phyloP scores from a whole-genome alignment of 1,139 yeast species.

The Pichia sorboxylosa region DNA sequence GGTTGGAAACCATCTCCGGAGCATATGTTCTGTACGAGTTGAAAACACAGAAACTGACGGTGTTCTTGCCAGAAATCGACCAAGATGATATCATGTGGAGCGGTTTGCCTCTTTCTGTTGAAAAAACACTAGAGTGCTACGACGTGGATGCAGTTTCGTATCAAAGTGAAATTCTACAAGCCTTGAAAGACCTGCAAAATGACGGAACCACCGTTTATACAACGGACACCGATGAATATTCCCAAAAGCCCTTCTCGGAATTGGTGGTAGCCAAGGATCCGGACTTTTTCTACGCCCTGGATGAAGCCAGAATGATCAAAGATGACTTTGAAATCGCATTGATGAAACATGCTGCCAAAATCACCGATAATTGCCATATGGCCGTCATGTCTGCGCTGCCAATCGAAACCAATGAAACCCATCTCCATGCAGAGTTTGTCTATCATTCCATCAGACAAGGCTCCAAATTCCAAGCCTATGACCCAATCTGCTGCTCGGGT shows the following conservation, averaged over 20 bases:
- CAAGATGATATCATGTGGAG: slow-evolving; percentile 94
- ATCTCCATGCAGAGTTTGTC: slow-evolving; percentile 87
- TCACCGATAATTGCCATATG: slow-evolving; percentile 77
- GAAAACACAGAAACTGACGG: slow-evolving; percentile 41
- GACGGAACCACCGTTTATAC: slow-evolving; percentile 26
- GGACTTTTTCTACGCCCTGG: slow-evolving; percentile 61
- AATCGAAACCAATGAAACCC: slow-evolving; percentile 78
- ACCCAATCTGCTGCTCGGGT: slow-evolving; percentile 93
- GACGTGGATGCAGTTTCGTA: slow-evolving; percentile 79
- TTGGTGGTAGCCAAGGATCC: slow-evolving; percentile 31
- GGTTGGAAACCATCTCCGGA: slow-evolving; percentile 69
- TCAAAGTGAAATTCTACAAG: slow-evolving; percentile 32
- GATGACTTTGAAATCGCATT: slow-evolving; percentile 70
- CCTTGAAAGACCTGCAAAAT: slow-evolving; percentile 7
- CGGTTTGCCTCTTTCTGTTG: slow-evolving; percentile 66
- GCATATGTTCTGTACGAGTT: slow-evolving; percentile 55
- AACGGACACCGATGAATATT: slow-evolving; percentile 34
- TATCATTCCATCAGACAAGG: slow-evolving; percentile 94
- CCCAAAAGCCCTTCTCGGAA: slow-evolving; percentile 23
- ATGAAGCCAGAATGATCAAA: slow-evolving; percentile 75
- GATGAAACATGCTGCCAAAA: slow-evolving; percentile 68
- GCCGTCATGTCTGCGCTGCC: slow-evolving; percentile 92
- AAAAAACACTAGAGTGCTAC: slow-evolving; percentile 50
- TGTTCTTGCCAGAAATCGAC: slow-evolving; percentile 76
- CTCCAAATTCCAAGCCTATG: slow-evolving; percentile 77